Evolutionary conservation across 1,284 basidiomycete genomes (phyloP).

Genomic region (Boletellus sp.): DNA sequence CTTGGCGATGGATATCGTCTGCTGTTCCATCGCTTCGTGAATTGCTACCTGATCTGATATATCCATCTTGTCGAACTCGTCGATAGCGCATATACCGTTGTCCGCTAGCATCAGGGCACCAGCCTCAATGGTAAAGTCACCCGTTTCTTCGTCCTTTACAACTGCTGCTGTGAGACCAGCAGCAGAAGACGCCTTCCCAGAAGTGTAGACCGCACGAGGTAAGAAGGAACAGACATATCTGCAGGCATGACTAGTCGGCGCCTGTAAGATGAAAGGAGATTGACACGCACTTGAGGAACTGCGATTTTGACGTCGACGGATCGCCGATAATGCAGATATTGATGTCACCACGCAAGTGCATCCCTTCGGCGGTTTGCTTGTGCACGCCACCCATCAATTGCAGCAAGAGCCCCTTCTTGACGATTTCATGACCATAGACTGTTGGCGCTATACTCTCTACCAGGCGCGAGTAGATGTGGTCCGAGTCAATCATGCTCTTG

Average conservation of each 20-base stretch:
- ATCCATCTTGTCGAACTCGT: constrained; percentile 99
- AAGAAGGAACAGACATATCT: constrained; percentile 99
- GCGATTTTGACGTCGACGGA: constrained; percentile 95
- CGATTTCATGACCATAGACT: constrained; percentile 97
- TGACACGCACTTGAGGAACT: constrained; percentile 87
- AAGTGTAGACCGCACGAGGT: constrained; percentile 97
- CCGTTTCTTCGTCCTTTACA: constrained; percentile 97
- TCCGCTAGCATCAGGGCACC: constrained; percentile 99
- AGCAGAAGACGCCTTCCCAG: constrained; percentile 97
- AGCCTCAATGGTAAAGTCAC: constrained; percentile 99
- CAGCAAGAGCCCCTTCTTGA: constrained; percentile 96
- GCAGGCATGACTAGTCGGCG: constrained; percentile 1
- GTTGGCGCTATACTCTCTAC: constrained; percentile 97
- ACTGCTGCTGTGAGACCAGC: constrained; percentile 98
- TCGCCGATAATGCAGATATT: constrained; percentile 99
- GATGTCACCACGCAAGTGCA: constrained; percentile 95
- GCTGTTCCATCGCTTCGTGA: constrained; percentile 99
- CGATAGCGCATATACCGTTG: constrained; percentile 99
- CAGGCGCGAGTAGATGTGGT: constrained; percentile 91
- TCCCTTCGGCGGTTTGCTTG: constrained; percentile 94
- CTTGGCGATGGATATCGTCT: constrained; percentile 99
- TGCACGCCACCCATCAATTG: constrained; percentile 99
- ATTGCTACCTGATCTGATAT: constrained; percentile 98
- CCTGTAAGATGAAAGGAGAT: not conserved
- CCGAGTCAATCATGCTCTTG: constrained; percentile 87